Conservation (phyloP, 495 filamentous ascomycete genomes). For the Bryoglossum gracile region DNA sequence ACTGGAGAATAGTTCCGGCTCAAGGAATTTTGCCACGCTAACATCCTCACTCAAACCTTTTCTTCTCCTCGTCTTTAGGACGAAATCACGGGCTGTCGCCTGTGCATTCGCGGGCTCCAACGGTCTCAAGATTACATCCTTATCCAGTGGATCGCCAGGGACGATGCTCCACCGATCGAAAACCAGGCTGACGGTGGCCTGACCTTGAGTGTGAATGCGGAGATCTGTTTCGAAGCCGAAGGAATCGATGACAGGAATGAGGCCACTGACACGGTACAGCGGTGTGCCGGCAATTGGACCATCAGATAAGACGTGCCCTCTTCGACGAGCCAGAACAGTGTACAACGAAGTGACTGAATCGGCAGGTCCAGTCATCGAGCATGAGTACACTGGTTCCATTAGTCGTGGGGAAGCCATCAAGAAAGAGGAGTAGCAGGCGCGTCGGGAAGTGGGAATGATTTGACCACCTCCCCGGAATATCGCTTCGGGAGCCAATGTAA, state of each 20-base stretch:
- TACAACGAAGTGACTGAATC: constrained; percentile 84
- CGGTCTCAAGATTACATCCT: constrained; percentile 70
- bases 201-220: constrained; percentile 90
- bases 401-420: constrained; percentile 92
- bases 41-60: constrained; percentile 97
- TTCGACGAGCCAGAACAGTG: constrained; percentile 78
- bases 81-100: constrained; percentile 90
- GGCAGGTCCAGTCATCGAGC: constrained; percentile 87
- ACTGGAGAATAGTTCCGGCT: constrained; percentile 83
- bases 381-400: constrained; percentile 92
- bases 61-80: constrained; percentile 85
- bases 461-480: constrained; percentile 95
- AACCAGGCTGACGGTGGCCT: constrained; percentile 80
- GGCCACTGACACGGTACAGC: constrained; percentile 82
- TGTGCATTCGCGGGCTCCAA: constrained; percentile 80
- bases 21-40: constrained; percentile 88
- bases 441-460: constrained; percentile 89
- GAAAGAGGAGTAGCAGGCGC: constrained; percentile 90
- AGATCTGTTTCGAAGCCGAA: constrained; percentile 98
- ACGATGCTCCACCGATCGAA: constrained; percentile 96
- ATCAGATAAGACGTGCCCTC: constrained; percentile 89
- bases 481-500: constrained; percentile 75
- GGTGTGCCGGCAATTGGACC: constrained; percentile 92
- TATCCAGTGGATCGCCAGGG: constrained; percentile 89
- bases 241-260: constrained; percentile 91